Conservation (phyloP, 805 yeast genomes). For the Saccharomycopsis selenospora region DNA sequence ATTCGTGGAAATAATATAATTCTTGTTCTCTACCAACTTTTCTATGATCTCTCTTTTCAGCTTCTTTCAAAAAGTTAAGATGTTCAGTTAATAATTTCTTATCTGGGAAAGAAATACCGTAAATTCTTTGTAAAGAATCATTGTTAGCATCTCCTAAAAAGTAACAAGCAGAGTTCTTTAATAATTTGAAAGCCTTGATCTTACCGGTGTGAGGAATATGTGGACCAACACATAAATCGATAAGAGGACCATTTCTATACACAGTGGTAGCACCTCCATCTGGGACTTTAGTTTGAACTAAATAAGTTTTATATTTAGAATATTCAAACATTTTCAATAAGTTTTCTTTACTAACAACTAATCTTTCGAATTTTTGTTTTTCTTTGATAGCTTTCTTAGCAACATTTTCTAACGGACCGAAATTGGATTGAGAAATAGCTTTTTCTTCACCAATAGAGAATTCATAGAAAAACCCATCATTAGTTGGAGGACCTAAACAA, state of each 20-base stretch:
- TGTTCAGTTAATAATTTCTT: constrained; percentile 94
- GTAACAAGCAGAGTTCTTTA: constrained; percentile 94
- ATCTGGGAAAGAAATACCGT: constrained; percentile 98
- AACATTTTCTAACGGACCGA: constrained; percentile 73
- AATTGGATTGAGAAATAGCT: constrained; percentile 76
- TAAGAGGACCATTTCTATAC: constrained; percentile 94
- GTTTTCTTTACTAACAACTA: constrained; percentile 87
- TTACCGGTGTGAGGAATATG: constrained; percentile 97
- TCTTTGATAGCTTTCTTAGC: constrained; percentile 89
- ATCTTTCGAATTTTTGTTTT: constrained; percentile 90
- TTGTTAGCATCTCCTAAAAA: constrained; percentile 88
- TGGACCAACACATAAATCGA: constrained; percentile 96
- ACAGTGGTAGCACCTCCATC: constrained; percentile 96
- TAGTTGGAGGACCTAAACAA: constrained; percentile 93
- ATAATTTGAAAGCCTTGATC: constrained; percentile 86
- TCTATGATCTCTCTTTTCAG: constrained; percentile 93
- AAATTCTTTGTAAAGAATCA: constrained; percentile 94
- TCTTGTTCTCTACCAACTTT: constrained; percentile 96
- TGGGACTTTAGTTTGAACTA: constrained; percentile 82
- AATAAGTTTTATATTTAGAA: constrained; percentile 90
- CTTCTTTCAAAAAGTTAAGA: constrained; percentile 89
- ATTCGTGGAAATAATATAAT: constrained; percentile 86
- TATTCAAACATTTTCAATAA: constrained; percentile 87
- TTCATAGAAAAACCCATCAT: constrained; percentile 96
- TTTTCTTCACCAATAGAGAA: constrained; percentile 74